A percentile compares a stretch with the other conserved stretches of the same genome.
These are phyloP conservation scores for Colletotrichum salicis DNA, from an alignment of 2,329 filamentous ascomycete species.

Conservation along the genomic window DNA sequence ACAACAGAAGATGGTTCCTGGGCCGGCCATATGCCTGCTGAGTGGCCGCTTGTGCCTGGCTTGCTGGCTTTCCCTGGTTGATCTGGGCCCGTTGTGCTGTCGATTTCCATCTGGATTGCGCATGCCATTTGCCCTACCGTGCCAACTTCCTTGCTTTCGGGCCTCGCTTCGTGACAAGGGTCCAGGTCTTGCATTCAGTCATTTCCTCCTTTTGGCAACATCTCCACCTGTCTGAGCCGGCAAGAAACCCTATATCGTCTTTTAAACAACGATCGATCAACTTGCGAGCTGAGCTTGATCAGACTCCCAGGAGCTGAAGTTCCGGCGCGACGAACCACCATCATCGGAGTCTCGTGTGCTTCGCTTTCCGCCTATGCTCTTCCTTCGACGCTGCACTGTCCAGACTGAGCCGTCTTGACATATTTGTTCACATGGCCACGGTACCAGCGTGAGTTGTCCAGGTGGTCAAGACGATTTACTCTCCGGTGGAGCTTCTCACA, in stretches of 20 bases:
- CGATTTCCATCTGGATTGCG: conserved; percentile 28
- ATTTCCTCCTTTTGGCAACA: conserved; percentile 16
- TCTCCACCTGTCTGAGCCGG: conserved; percentile 23
- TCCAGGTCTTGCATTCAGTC: conserved; percentile 13
- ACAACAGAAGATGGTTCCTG: conserved; percentile 5
- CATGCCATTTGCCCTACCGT: conserved; percentile 2
- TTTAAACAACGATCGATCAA: background rate
- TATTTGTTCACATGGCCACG: background rate
- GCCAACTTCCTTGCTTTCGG: conserved; percentile 29
- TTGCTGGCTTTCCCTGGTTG: conserved; percentile 16
- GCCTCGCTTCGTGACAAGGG: conserved; percentile 5
- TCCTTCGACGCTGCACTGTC: background rate
- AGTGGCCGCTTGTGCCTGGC: background rate
- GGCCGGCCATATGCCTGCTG: background rate
- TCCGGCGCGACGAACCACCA: conserved; percentile 6
- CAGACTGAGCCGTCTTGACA: background rate
- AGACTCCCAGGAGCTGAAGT: conserved; percentile 25
- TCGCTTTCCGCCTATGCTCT: background rate
- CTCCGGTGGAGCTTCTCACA: background rate
- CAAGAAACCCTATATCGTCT: conserved; percentile 20
- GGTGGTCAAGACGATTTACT: background rate
- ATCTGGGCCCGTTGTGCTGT: conserved; percentile 22
- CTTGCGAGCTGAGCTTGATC: background rate
- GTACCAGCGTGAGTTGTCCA: background rate
- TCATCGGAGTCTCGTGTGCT: background rate